Conservation (phyloP, 1,284 basidiomycete species). For the Anthracocystis walkeri region DNA sequence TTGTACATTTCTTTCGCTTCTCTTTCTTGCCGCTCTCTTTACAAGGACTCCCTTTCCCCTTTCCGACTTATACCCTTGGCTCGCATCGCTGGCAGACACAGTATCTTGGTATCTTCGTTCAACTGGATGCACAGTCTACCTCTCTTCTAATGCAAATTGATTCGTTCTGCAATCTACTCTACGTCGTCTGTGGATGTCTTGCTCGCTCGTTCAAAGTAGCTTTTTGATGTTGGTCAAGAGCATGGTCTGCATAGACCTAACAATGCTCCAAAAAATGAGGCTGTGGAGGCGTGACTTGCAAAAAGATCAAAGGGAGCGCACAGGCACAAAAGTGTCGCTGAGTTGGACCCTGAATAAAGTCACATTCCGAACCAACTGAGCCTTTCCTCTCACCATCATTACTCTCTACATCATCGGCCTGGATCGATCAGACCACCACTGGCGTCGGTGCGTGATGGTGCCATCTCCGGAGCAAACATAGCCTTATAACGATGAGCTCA, state of each 20-base stretch:
- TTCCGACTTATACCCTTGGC: not conserved
- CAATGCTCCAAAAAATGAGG: not conserved
- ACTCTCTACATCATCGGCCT: not conserved
- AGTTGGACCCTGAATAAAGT: not conserved
- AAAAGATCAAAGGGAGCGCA: slow-evolving; percentile 1
- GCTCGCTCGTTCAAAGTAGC: no score
- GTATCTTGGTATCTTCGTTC: no score
- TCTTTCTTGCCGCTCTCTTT: not conserved
- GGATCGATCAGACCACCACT: not conserved
- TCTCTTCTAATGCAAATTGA: no score
- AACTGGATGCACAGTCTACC: no score
- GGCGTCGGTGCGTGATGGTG: not conserved
- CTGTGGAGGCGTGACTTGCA: no score
- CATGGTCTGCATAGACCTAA: not conserved
- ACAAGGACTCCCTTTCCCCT: not conserved
- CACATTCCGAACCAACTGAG: not conserved
- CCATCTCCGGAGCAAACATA: not conserved
- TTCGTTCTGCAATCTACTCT: no score
- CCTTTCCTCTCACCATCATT: slow-evolving; percentile 1
- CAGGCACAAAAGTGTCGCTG: not conserved
- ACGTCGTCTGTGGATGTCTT: no score
- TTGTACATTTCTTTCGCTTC: slow-evolving; percentile 38
- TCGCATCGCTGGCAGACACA: not conserved
- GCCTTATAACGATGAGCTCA: slow-evolving; percentile 24
- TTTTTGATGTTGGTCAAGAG: not conserved